Percentiles rank a stretch among this genome's conserved stretches.
Conservation (phyloP, 2,329 filamentous ascomycete genomes). For the Lachnellula arida region DNA sequence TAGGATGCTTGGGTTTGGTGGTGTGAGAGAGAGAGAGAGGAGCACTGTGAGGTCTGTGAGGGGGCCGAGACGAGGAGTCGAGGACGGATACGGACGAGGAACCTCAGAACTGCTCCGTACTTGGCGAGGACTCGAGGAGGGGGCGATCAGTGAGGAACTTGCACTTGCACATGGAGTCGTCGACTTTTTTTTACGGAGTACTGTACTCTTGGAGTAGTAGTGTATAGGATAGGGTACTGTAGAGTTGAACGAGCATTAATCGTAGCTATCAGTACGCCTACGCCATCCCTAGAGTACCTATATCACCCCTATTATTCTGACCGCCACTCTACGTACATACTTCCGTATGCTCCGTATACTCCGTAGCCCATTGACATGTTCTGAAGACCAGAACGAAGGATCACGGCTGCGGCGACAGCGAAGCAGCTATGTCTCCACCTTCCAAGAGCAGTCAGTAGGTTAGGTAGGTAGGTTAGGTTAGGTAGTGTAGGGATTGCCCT, state of each 20-base stretch:
- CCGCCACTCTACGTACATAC: too few species aligned
- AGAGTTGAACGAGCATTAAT: too few species aligned
- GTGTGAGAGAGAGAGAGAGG: not conserved
- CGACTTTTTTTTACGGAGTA: too few species aligned
- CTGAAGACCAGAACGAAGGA: not conserved
- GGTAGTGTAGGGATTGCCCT: not conserved
- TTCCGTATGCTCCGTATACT: too few species aligned
- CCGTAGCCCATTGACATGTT: too few species aligned
- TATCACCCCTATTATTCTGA: too few species aligned
- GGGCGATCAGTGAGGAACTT: not conserved
- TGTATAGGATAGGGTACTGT: too few species aligned
- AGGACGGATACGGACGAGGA: not conserved
- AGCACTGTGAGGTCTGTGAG: too few species aligned
- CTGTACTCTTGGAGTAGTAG: too few species aligned
- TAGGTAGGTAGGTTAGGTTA: not conserved
- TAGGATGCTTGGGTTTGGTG: not conserved
- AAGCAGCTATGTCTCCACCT: not conserved
- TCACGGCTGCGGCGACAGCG: not conserved
- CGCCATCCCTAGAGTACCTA: too few species aligned
- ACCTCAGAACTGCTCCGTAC: not conserved
- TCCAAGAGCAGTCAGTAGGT: not conserved
- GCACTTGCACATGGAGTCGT: not conserved
- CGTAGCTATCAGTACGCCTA: too few species aligned
- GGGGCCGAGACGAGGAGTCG: slow-evolving; percentile 1
- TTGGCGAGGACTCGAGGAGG: not conserved